A percentile compares a stretch with the other conserved stretches of the same genome.
Conservation (phyloP, 1,284 basidiomycete genomes). For the Schizophyllum commune region DNA sequence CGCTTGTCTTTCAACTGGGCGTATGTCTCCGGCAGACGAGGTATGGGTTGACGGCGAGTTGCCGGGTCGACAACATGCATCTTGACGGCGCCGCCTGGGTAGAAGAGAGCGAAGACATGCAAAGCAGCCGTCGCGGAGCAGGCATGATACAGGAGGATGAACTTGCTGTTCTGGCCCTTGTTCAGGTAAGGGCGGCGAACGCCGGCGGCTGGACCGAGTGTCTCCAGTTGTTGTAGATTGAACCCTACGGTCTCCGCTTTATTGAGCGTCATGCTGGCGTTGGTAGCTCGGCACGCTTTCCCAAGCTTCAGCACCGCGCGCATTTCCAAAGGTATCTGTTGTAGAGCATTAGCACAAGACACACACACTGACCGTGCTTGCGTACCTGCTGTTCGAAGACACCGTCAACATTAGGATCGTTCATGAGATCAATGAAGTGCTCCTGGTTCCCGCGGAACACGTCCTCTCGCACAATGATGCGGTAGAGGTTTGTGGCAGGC, state of each 20-base stretch:
- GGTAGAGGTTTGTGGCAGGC: slow-evolving; percentile 76
- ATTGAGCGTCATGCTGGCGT: slow-evolving; percentile 69
- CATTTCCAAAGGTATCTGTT: slow-evolving; percentile 76
- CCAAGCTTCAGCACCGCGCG: slow-evolving; percentile 85
- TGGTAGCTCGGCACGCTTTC: slow-evolving; percentile 70
- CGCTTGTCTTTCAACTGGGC: slow-evolving; percentile 15
- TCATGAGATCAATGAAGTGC: slow-evolving; percentile 88
- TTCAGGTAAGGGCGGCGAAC: slow-evolving; percentile 72
- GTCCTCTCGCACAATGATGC: slow-evolving; percentile 79
- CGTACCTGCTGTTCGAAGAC: slow-evolving; percentile 88
- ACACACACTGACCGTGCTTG: neutral
- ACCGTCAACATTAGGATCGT: slow-evolving; percentile 93
- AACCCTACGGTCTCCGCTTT: slow-evolving; percentile 81
- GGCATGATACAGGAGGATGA: slow-evolving; percentile 91
- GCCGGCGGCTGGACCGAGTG: slow-evolving; percentile 34
- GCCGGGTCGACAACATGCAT: slow-evolving; percentile 91
- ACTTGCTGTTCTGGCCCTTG: slow-evolving; percentile 66
- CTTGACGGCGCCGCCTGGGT: slow-evolving; percentile 64
- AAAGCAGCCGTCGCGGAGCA: slow-evolving; percentile 66
- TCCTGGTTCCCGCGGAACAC: slow-evolving; percentile 80
- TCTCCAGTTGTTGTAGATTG: slow-evolving; percentile 79
- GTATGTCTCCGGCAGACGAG: slow-evolving; percentile 75
- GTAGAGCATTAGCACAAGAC: neutral
- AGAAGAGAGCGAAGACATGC: slow-evolving; percentile 90
- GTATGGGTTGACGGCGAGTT: slow-evolving; percentile 74